A percentile compares a stretch with the other conserved stretches of the same genome.
phyloP scores from a whole-genome alignment of 202 grass and related monocot species.

The Dendrocalamus latiflorus region DNA sequence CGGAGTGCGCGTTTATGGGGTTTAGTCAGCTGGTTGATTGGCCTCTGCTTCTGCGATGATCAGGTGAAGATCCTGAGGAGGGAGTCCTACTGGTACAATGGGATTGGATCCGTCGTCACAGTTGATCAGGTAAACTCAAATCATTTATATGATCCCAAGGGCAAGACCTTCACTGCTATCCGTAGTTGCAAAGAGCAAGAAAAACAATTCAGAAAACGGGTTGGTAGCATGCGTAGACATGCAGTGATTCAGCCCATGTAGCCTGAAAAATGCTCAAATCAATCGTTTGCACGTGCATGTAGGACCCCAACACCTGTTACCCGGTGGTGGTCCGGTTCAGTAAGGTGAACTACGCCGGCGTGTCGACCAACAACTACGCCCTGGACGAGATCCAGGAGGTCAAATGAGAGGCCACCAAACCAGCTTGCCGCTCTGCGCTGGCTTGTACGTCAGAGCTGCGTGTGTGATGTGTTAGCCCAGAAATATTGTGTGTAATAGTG shows the following conservation, averaged over 20 bases:
- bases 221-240: no score
- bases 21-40: no score
- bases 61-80: slow-evolving; percentile 94
- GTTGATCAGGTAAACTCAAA: slow-evolving; percentile 67
- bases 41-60: background rate
- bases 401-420: slow-evolving; percentile 30
- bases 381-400: no score
- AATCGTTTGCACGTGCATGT: background rate
- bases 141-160: no score
- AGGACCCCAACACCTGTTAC: slow-evolving; percentile 79
- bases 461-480: background rate
- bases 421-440: background rate
- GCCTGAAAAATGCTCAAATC: no score
- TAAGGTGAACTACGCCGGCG: slow-evolving; percentile 87
- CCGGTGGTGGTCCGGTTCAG: slow-evolving; percentile 82
- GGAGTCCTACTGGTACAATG: slow-evolving; percentile 99
- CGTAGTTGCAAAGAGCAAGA: background rate
- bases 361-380: slow-evolving; percentile 96
- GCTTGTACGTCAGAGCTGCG: slow-evolving; percentile 1
- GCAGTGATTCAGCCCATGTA: no score
- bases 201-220: no score
- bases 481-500: slow-evolving; percentile 38
- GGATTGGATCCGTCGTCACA: slow-evolving; percentile 71
- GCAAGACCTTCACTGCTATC: background rate
- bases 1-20: no score